Evolutionary conservation across 148 eudicot genomes (phyloP), one percentile per base, ranked within the genome.

Genomic region (Fagopyrum tataricum): DNA sequence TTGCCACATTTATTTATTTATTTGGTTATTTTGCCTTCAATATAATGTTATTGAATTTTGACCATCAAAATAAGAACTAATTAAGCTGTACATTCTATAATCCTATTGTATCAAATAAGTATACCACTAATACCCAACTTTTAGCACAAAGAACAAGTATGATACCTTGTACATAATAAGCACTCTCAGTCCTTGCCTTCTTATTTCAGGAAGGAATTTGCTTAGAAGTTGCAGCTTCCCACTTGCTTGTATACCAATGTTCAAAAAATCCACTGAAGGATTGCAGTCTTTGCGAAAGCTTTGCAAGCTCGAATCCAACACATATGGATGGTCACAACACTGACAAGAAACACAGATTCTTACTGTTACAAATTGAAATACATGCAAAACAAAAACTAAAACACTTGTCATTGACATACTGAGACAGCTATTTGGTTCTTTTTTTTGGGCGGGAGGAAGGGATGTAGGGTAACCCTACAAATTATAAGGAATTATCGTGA

Each of bases 291-390:
- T 87, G 72, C 87, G 69, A 49, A 73, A 77, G 51, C 41, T 64
- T 75, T 84, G 86, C 76, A 93, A 71, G 56, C 83, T 82, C 40
- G 71, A 46, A 75, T 91, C 92, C 75, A 84, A 78, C 39, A 86
- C 76, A 80, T 91, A 93, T 1, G 98, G 98, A 67, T 91, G 98
- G 81, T 91, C 90, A 81, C 98, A 91, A 64, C 91, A 87, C 98
- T 93, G 79, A 58, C 56, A 83, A 72, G 18, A 79, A 76, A 75
- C 73, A 72, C 4, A 24, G 37, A 18, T 26, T 26, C 56, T 24
- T 64, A 39, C 43, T 31, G 69, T 64, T 31, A 61, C 12, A 11
- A 14, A 64, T 2, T 26, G 43, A 64, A 39, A 53, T 21, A 41
- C n/a, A 37, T 5, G 37, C 47, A 74, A 53, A 42, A 53, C 44